phyloP scores from a whole-genome alignment of 768 basidiomycete genomes.

The Lactifluus volemus region DNA sequence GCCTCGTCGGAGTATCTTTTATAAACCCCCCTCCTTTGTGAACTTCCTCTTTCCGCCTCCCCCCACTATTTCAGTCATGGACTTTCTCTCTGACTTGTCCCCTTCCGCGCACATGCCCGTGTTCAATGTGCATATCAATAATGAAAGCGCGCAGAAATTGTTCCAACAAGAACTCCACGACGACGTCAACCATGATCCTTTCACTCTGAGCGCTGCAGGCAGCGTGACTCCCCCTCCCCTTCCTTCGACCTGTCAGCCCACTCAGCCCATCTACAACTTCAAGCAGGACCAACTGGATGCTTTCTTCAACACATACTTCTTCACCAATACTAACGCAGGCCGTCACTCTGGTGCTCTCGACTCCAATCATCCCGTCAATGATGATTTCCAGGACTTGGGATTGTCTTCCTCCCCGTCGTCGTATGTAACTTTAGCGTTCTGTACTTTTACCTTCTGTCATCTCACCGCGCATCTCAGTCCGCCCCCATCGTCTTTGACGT shows the following conservation, averaged over 20 bases:
- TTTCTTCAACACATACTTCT: neutral
- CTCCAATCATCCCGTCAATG: neutral
- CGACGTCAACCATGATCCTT: neutral
- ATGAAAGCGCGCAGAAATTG: neutral
- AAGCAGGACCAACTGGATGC: neutral
- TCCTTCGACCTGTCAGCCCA: neutral
- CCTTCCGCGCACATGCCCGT: neutral
- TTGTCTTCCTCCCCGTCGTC: neutral
- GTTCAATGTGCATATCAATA: neutral
- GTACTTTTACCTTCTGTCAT: neutral
- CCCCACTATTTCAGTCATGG: neutral
- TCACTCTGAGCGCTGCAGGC: conserved; percentile 6
- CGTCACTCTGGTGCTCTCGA: neutral
- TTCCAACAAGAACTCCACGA: neutral
- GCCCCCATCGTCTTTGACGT: neutral
- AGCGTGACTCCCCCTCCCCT: neutral
- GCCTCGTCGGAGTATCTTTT: neutral
- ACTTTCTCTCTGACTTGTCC: neutral
- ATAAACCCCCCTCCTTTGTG: neutral
- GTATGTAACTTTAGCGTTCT: neutral
- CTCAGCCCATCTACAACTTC: neutral
- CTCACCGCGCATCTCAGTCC: neutral
- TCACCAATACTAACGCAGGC: neutral
- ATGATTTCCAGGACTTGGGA: neutral
- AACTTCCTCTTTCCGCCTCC: neutral